A percentile compares a stretch with the other conserved stretches of the same genome.
Conservation (phyloP, 441 rosid species). For the Rhodomyrtus psidioides region DNA sequence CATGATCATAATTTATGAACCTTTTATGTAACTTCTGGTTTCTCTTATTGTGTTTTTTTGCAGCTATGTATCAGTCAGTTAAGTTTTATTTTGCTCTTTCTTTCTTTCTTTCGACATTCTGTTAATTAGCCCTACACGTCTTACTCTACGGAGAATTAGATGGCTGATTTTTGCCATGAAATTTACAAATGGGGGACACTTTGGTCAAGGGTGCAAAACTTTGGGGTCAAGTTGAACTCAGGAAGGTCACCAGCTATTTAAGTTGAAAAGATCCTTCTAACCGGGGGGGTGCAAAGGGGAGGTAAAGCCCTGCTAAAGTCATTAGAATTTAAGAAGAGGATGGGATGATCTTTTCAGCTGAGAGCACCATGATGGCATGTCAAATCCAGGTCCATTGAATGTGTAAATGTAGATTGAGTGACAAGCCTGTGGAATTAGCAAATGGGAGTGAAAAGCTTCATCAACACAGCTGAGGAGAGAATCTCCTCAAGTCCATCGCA, state of each 20-base stretch:
- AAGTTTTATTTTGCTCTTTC: neutral
- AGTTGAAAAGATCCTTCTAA: neutral
- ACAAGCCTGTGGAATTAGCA: neutral
- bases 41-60: neutral
- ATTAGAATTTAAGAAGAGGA: neutral
- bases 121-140: neutral
- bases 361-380: neutral
- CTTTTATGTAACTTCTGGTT: neutral
- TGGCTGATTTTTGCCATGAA: neutral
- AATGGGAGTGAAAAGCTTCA: neutral
- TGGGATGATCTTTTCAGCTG: neutral
- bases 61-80: neutral
- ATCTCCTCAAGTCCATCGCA: neutral
- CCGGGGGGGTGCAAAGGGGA: neutral
- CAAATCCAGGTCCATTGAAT: neutral
- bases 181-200: neutral
- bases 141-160: neutral
- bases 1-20: neutral
- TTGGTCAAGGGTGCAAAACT: neutral
- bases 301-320: neutral
- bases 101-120: neutral
- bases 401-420: neutral
- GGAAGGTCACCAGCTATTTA: neutral
- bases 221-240: neutral
- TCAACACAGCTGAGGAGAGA: neutral